Conservation (phyloP, 1,284 basidiomycete species). For the Takashimella koratensis region DNA sequence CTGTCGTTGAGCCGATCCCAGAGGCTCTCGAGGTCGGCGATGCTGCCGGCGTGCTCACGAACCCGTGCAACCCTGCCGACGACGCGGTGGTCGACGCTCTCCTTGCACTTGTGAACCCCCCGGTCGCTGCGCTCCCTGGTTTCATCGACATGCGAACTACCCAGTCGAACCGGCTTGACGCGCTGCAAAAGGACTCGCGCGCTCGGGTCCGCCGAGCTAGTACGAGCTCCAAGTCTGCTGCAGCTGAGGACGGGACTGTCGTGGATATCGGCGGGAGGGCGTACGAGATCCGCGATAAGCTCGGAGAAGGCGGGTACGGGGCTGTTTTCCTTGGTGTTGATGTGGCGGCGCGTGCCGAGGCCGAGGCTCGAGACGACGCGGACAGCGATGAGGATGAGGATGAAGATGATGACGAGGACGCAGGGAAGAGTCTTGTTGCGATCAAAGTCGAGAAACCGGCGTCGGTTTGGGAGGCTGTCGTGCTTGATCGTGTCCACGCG, state of each 20-base stretch:
- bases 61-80: slow-evolving; percentile 87
- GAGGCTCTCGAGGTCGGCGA: background rate
- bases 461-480: slow-evolving; percentile 89
- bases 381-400: slow-evolving; percentile 59
- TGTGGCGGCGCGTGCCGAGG: slow-evolving; percentile 54
- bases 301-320: slow-evolving; percentile 96
- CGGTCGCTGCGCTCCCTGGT: slow-evolving; percentile 55
- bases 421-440: slow-evolving; percentile 63
- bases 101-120: slow-evolving; percentile 61
- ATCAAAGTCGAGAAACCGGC: slow-evolving; percentile 89
- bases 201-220: slow-evolving; percentile 46
- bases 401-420: slow-evolving; percentile 58
- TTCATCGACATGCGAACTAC: slow-evolving; percentile 61
- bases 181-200: slow-evolving; percentile 52
- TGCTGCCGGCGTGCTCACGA: slow-evolving; percentile 53
- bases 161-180: slow-evolving; percentile 61
- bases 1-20: too few species aligned
- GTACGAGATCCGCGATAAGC: slow-evolving; percentile 73
- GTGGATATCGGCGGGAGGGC: slow-evolving; percentile 57
- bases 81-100: slow-evolving; percentile 62
- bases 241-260: slow-evolving; percentile 26
- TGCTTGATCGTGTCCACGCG: slow-evolving; percentile 72
- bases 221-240: slow-evolving; percentile 23
- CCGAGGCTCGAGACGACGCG: slow-evolving; percentile 53
- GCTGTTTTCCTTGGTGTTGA: slow-evolving; percentile 78